These are phyloP conservation scores for Plenodomus lindquistii DNA, from an alignment of 2,329 filamentous ascomycete species.

Conservation along the genomic window DNA sequence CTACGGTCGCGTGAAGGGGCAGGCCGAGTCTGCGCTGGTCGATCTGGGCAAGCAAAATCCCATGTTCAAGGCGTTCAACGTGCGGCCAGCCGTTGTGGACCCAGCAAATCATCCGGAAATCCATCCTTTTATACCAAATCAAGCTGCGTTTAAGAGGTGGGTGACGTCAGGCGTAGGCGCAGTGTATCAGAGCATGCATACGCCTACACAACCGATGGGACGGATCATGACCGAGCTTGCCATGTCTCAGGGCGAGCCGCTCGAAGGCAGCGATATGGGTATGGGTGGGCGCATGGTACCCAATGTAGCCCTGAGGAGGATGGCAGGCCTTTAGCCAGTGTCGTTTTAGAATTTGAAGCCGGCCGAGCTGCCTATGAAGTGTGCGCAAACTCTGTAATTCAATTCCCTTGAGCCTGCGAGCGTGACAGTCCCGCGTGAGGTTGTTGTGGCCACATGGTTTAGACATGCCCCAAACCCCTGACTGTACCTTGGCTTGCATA, in stretches of 20 bases:
- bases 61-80: constrained; percentile 58
- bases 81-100: constrained; percentile 66
- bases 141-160: constrained; percentile 25
- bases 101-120: constrained; percentile 46
- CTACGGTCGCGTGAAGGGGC: constrained; percentile 69
- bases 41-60: constrained; percentile 53
- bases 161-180: constrained; percentile 24
- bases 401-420: too few species aligned
- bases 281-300: constrained; percentile 45
- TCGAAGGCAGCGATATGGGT: constrained; percentile 45
- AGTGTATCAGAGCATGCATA: constrained; percentile 41
- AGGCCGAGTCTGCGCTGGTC: constrained; percentile 64
- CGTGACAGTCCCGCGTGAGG: too few species aligned
- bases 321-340: constrained; percentile 35
- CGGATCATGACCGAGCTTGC: constrained; percentile 55
- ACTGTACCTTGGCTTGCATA: too few species aligned
- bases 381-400: too few species aligned
- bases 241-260: constrained; percentile 49
- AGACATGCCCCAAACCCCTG: too few species aligned
- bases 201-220: constrained; percentile 54
- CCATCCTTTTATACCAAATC: constrained; percentile 37
- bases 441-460: too few species aligned
- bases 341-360: too few species aligned
- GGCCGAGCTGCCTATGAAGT: too few species aligned
- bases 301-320: constrained; percentile 48